A percentile compares a stretch with the other conserved stretches of the same genome.
Evolutionary conservation across 148 eudicot species (phyloP).

Genomic region (Chenopodium formosanum): DNA sequence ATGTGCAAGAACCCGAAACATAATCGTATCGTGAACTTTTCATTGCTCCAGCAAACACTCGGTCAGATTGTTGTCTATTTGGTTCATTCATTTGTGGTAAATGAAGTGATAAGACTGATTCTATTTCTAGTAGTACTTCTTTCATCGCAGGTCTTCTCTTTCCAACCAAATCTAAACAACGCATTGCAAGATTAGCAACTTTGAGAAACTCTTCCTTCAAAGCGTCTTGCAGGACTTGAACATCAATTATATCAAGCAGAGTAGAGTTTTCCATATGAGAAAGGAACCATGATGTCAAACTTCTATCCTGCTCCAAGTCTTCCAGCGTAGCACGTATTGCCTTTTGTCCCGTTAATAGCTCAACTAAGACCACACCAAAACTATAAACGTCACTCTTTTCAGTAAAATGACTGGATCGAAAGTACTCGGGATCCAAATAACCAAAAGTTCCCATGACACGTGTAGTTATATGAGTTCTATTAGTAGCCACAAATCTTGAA

Average conservation of each 20-base stretch:
- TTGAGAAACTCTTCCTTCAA: slow-evolving; percentile 23
- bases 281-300: slow-evolving; percentile 24
- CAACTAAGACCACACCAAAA: slow-evolving; percentile 33
- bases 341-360: slow-evolving; percentile 31
- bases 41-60: background rate
- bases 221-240: background rate
- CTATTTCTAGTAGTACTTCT: slow-evolving; percentile 28
- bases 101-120: slow-evolving; percentile 26
- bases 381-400: slow-evolving; percentile 34
- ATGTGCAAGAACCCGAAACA: slow-evolving; percentile 6
- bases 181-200: slow-evolving; percentile 29
- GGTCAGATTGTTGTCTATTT: slow-evolving; percentile 1
- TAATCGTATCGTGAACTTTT: background rate
- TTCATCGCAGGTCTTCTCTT: slow-evolving; percentile 39
- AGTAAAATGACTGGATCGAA: slow-evolving; percentile 25
- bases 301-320: slow-evolving; percentile 11
- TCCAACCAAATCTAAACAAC: slow-evolving; percentile 33
- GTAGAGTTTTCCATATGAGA: slow-evolving; percentile 3
- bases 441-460: slow-evolving; percentile 28
- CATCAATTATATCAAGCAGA: slow-evolving; percentile 13
- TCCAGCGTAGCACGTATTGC: slow-evolving; percentile 19
- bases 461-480: slow-evolving; percentile 25
- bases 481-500: slow-evolving; percentile 18
- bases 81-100: slow-evolving; percentile 4
- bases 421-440: slow-evolving; percentile 37